Evolutionary conservation across 495 filamentous ascomycete genomes (phyloP), one percentile per base, ranked within the genome.

Genomic region (Talaromyces borbonicus): DNA sequence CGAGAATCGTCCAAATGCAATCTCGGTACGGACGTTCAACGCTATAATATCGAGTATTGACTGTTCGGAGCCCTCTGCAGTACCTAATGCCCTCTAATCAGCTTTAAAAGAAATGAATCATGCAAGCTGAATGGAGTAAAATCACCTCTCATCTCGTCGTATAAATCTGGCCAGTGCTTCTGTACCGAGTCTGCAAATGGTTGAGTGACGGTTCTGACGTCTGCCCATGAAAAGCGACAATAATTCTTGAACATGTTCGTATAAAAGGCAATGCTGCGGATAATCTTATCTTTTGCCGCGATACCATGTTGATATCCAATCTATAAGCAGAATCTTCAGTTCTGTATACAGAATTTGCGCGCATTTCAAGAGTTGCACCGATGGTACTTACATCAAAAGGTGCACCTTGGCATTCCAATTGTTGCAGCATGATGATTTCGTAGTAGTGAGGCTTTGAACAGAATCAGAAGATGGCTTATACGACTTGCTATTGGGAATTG

Each of bases 21-120:
- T 83, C 60, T 85, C 81, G 4, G 78, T 84, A 15, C 81, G 72
- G 15, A 81, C 71, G 47, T 86, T 85, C 31, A 84, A 49, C 5
- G 82, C 79, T 6, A 84, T 58, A 31, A 86, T 79, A 47, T 80
- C 75, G 0, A 73, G 53, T 22, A 81, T 61, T 9, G 67, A 53
- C 11, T 73, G 49, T 1, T 55, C 60, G 0, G 80, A 71, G 9
- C 80, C 81, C n/a, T 76, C 67, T 0, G 81, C 78, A 29, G 84
- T 72, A 3, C 72, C 77, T 59, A 18, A 25, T 22, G 6, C n/a
- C 15, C n/a, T n/a, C n/a, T 18, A 37, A 50, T 48, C 42, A 45
- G 30, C n/a, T 33, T 19, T 9, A 3, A 23, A 22, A n/a, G 24
- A 24, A 8, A 16, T 19, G 11, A 22, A 23, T 46, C n/a, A 4